phyloP scores from a whole-genome alignment of 148 eudicot species.

The Chenopodium quinoa region DNA sequence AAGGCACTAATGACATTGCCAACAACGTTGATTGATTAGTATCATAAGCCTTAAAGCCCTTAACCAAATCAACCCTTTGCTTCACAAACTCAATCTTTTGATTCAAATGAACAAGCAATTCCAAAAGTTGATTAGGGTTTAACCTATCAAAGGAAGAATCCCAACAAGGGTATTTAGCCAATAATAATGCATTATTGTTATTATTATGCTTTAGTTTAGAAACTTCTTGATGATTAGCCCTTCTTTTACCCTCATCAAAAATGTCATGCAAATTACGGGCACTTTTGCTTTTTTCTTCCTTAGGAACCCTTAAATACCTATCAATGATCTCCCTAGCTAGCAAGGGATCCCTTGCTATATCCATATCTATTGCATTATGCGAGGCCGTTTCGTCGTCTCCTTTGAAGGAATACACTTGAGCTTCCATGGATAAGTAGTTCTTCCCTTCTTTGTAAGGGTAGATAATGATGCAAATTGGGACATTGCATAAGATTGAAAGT shows the following conservation, averaged over 20 bases:
- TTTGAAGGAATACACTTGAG: conserved; percentile 22
- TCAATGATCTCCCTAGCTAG: conserved; percentile 19
- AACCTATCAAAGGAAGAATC: conserved; percentile 9
- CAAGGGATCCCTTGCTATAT: background rate
- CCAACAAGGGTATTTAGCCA: conserved; percentile 21
- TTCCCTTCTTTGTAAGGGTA: conserved; percentile 27
- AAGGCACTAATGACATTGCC: background rate
- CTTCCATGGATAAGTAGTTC: background rate
- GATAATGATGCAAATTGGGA: conserved; percentile 28
- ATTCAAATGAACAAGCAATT: conserved; percentile 22
- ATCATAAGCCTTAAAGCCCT: conserved; percentile 14
- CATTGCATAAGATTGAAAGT: conserved; percentile 32
- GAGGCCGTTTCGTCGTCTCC: background rate
- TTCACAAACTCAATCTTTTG: conserved; percentile 22
- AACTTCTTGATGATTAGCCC: conserved; percentile 24
- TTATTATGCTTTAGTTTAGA: conserved; percentile 18
- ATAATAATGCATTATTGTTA: background rate
- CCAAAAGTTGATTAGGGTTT: conserved; percentile 18
- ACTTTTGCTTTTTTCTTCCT: conserved; percentile 17
- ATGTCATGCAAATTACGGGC: conserved; percentile 20
- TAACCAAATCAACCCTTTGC: conserved; percentile 19
- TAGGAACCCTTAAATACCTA: conserved; percentile 20
- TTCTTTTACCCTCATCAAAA: conserved; percentile 30
- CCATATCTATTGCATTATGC: background rate
- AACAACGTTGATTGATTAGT: background rate